Evolutionary conservation across 495 filamentous ascomycete genomes (phyloP).

Genomic region (Penicillium cinerascens): DNA sequence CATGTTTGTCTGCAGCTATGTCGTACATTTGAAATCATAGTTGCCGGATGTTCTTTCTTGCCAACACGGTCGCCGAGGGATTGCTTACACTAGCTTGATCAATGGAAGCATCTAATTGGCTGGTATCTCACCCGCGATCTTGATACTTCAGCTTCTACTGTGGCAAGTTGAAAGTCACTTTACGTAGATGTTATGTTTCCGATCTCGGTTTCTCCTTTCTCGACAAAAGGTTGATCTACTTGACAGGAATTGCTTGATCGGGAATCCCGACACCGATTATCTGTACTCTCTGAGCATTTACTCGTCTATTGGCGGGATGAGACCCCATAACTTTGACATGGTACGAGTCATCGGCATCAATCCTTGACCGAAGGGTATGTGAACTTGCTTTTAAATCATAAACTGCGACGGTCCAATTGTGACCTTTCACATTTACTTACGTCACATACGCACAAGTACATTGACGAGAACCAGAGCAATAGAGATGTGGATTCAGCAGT

Average conservation of each 20-base stretch:
- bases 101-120: slow-evolving; percentile 5
- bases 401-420: no score
- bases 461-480: no score
- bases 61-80: background rate
- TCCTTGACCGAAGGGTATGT: no score
- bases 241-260: background rate
- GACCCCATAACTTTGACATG: background rate
- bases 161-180: background rate
- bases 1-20: background rate
- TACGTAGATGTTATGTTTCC: background rate
- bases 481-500: no score
- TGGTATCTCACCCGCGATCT: slow-evolving; percentile 14
- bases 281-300: background rate
- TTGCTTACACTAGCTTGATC: background rate
- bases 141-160: background rate
- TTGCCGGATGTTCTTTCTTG: background rate
- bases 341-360: no score
- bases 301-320: background rate
- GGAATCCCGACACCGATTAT: background rate
- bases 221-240: no score
- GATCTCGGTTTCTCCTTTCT: background rate
- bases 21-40: background rate
- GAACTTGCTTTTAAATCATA: no score
- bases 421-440: no score
- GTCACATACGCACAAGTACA: no score